phyloP scores from a whole-genome alignment of 345 rosid species.

The Eucalyptus coolabah region DNA sequence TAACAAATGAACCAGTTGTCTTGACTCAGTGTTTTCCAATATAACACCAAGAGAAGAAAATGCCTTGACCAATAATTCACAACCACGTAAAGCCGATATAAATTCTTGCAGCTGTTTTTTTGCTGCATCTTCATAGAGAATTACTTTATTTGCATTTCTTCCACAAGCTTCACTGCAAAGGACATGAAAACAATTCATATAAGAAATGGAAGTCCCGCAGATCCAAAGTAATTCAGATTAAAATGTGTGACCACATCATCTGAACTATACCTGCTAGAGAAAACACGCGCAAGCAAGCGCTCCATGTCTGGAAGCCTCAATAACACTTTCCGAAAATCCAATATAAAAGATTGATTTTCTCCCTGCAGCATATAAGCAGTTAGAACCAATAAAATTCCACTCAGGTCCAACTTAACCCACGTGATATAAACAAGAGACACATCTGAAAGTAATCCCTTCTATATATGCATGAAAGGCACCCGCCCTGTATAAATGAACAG shows the following conservation, averaged over 20 bases:
- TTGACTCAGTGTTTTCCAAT: conserved; percentile 58
- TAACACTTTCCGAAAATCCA: conserved; percentile 69
- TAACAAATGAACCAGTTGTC: conserved; percentile 50
- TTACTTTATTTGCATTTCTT: conserved; percentile 79
- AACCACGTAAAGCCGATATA: conserved; percentile 74
- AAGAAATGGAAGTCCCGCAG: not conserved
- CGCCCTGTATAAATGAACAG: not conserved
- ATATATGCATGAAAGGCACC: not conserved
- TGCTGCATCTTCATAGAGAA: conserved; percentile 82
- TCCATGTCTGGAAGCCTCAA: conserved; percentile 93
- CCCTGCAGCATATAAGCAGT: conserved; percentile 35
- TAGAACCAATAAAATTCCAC: not conserved
- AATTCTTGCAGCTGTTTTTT: conserved; percentile 89
- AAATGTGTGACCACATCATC: not conserved
- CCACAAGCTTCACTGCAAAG: conserved; percentile 77
- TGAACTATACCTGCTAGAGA: conserved; percentile 55
- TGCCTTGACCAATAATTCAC: conserved; percentile 67
- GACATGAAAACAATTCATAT: not conserved
- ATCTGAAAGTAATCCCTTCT: not conserved
- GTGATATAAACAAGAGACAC: not conserved
- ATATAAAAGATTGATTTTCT: conserved; percentile 38
- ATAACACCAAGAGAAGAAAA: conserved; percentile 60
- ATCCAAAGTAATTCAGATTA: not conserved
- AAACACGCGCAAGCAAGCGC: conserved; percentile 74
- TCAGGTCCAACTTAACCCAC: not conserved